Percentiles rank a stretch among this genome's conserved stretches.
Evolutionary conservation across 352 stramenopile genomes (phyloP).

Genomic region (Globisporangium apiculatum): DNA sequence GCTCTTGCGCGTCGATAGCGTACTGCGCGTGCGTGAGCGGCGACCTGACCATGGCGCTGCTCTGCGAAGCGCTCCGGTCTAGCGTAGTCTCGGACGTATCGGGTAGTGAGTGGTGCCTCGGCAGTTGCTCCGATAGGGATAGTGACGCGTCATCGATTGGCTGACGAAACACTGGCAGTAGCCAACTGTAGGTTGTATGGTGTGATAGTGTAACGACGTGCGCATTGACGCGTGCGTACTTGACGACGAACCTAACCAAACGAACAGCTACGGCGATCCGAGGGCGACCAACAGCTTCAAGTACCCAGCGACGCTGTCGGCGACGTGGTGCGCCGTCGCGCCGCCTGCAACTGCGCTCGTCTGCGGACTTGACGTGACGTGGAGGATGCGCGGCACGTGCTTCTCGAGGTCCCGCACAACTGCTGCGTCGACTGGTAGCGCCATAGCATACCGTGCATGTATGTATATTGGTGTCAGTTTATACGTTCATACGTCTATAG

Average conservation of each 20-base stretch:
- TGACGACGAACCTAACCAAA: too few species aligned
- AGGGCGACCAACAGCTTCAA: slow-evolving; percentile 47
- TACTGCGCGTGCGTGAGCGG: slow-evolving; percentile 13
- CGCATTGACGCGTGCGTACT: too few species aligned
- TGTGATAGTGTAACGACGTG: too few species aligned
- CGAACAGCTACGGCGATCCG: slow-evolving; percentile 1
- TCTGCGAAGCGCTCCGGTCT: too few species aligned
- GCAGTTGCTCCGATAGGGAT: too few species aligned
- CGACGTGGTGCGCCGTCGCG: slow-evolving; percentile 47
- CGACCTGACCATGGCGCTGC: too few species aligned
- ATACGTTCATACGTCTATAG: too few species aligned
- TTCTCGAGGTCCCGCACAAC: slow-evolving; percentile 62
- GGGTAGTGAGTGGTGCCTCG: too few species aligned
- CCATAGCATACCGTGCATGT: background rate
- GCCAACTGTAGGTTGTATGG: too few species aligned
- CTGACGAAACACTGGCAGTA: too few species aligned
- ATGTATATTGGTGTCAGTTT: background rate
- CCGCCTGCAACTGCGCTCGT: slow-evolving; percentile 10
- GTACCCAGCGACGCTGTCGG: slow-evolving; percentile 61
- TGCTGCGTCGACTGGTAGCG: slow-evolving; percentile 38
- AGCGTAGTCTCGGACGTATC: background rate
- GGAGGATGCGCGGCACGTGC: slow-evolving; percentile 66
- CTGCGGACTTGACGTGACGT: slow-evolving; percentile 32
- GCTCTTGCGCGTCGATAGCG: slow-evolving; percentile 43
- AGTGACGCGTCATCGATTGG: too few species aligned